phyloP scores from a whole-genome alignment of 176 grass and related monocot species.

The Saccharum officinarum region DNA sequence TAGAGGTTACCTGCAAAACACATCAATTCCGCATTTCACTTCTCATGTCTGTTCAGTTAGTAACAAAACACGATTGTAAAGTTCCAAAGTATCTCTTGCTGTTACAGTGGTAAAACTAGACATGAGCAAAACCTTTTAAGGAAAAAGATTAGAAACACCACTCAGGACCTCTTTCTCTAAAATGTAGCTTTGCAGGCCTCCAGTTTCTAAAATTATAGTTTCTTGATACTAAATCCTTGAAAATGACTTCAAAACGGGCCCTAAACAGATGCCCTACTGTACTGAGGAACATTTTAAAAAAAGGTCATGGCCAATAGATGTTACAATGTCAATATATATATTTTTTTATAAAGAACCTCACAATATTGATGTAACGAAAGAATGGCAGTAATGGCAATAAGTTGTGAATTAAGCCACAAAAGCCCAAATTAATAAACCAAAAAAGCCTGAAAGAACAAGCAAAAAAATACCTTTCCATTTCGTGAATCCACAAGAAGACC shows the following conservation, averaged over 20 bases:
- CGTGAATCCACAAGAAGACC: conserved; percentile 71
- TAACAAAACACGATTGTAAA: background rate
- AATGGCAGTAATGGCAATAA: background rate
- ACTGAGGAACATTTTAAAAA: background rate
- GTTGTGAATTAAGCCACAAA: background rate
- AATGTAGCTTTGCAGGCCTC: background rate
- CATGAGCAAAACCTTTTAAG: background rate
- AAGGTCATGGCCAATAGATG: background rate
- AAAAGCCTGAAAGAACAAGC: background rate
- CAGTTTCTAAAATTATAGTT: background rate
- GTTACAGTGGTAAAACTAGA: background rate
- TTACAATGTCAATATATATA: background rate
- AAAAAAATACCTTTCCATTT: conserved; percentile 73
- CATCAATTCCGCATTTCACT: background rate
- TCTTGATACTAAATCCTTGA: background rate
- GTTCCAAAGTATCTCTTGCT: background rate
- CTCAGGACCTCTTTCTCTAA: background rate
- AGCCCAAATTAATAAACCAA: background rate
- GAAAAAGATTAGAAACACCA: background rate
- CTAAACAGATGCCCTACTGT: background rate
- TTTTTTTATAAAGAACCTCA: background rate
- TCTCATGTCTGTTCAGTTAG: background rate
- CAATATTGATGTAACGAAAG: background rate
- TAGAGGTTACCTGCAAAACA: conserved; percentile 54
- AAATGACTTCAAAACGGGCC: background rate